Percentiles rank a stretch among this genome's conserved stretches.
Conservation (phyloP, 2,329 filamentous ascomycete genomes). For the Helminthosporium solani region DNA sequence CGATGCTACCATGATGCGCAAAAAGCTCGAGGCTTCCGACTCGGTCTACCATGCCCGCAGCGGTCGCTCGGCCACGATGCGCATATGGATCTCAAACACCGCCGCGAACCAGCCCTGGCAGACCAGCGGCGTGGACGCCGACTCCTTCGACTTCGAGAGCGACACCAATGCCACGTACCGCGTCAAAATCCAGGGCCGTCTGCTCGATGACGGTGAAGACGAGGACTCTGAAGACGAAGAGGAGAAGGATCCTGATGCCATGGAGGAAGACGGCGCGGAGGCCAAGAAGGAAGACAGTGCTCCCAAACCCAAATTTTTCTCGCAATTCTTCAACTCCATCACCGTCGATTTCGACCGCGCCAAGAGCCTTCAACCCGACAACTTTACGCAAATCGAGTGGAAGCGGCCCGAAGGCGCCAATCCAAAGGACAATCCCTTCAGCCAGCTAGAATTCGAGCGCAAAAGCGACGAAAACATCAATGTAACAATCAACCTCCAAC, state of each 20-base stretch:
- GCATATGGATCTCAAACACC: slow-evolving; percentile 94
- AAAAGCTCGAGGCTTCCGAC: slow-evolving; percentile 87
- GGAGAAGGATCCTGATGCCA: slow-evolving; percentile 51
- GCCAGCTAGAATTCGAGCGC: slow-evolving; percentile 87
- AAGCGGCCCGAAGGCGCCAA: slow-evolving; percentile 71
- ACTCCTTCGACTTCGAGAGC: slow-evolving; percentile 79
- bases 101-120: slow-evolving; percentile 96
- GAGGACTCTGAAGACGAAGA: slow-evolving; percentile 35
- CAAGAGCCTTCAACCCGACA: slow-evolving; percentile 65
- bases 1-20: slow-evolving; percentile 91
- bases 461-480: slow-evolving; percentile 91
- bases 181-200: slow-evolving; percentile 86
- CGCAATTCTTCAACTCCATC: slow-evolving; percentile 80
- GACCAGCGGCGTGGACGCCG: slow-evolving; percentile 63
- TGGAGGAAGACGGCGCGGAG: slow-evolving; percentile 60
- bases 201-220: slow-evolving; percentile 60
- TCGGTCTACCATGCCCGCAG: slow-evolving; percentile 70
- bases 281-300: slow-evolving; percentile 25
- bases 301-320: slow-evolving; percentile 58
- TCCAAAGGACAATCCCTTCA: slow-evolving; percentile 74
- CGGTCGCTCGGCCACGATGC: slow-evolving; percentile 80
- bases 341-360: slow-evolving; percentile 61
- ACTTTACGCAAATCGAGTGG: slow-evolving; percentile 74
- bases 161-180: slow-evolving; percentile 77
- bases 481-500: slow-evolving; percentile 79